Percentiles rank a stretch among this genome's conserved stretches.
phyloP scores from a whole-genome alignment of 2,329 filamentous ascomycete species.

The Lojkania enalia region DNA sequence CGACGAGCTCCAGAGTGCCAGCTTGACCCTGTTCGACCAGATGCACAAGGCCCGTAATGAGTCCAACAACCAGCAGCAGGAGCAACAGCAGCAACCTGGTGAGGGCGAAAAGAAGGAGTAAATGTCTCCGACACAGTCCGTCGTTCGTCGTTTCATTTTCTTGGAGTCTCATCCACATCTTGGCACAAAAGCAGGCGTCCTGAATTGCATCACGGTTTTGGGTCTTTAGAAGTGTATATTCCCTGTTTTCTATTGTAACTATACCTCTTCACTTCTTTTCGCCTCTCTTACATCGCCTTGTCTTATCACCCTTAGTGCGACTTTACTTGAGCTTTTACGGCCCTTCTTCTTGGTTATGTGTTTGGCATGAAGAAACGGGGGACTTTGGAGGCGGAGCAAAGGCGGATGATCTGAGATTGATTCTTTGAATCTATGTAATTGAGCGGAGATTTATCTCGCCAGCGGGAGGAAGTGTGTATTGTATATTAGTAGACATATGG shows the following conservation, averaged over 20 bases:
- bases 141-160: conserved; percentile 23
- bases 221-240: conserved; percentile 41
- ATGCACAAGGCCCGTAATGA: conserved; percentile 95
- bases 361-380: conserved; percentile 14
- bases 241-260: conserved; percentile 37
- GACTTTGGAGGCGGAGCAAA: background rate
- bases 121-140: conserved; percentile 31
- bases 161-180: conserved; percentile 23
- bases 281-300: conserved; percentile 28
- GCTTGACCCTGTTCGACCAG: conserved; percentile 98
- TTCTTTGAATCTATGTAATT: conserved; percentile 17
- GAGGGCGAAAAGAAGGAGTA: conserved; percentile 70
- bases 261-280: conserved; percentile 39
- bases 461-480: conserved; percentile 14
- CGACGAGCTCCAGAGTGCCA: conserved; percentile 94
- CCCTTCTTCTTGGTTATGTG: conserved; percentile 15
- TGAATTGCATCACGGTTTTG: conserved; percentile 38
- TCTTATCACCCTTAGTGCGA: conserved; percentile 35
- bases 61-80: conserved; percentile 49
- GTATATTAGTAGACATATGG: conserved; percentile 36
- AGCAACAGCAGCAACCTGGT: conserved; percentile 42
- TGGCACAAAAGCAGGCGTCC: conserved; percentile 43
- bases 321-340: conserved; percentile 21
- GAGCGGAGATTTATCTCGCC: conserved; percentile 18
- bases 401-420: conserved; percentile 17